Percentiles rank a stretch among this genome's conserved stretches.
These are phyloP conservation scores for Neofusicoccum kwambonambiense DNA, from an alignment of 2,329 filamentous ascomycete species.

Conservation along the genomic window DNA sequence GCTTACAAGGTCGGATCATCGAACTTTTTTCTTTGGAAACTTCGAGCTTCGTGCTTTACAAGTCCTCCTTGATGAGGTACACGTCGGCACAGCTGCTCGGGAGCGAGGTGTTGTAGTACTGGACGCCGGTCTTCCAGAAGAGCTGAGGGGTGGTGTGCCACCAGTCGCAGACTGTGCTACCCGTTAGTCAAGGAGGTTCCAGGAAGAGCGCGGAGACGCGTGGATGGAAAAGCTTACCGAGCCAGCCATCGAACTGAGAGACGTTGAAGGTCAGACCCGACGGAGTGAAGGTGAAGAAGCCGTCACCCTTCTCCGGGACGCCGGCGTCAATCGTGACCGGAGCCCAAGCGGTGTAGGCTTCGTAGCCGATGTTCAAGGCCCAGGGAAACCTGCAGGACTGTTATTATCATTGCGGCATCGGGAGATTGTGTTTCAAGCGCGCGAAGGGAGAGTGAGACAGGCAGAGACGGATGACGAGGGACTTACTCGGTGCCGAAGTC, in stretches of 20 bases:
- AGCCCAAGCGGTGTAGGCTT: conserved; percentile 18
- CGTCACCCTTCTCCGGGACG: conserved; percentile 1
- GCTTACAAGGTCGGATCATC: background rate
- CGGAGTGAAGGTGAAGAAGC: conserved; percentile 10
- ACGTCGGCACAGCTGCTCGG: conserved; percentile 19
- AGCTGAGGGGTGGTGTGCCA: conserved; percentile 19
- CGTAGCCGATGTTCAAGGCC: conserved; percentile 7
- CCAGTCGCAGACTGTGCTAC: conserved; percentile 19
- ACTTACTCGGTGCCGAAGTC: conserved; percentile 18
- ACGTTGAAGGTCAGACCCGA: conserved; percentile 9
- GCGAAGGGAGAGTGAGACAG: background rate
- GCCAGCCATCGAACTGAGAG: conserved; percentile 19
- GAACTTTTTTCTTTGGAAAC: background rate
- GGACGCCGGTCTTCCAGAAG: conserved; percentile 14
- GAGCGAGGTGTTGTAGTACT: conserved; percentile 1
- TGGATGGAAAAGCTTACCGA: conserved; percentile 15
- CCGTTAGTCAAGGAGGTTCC: background rate
- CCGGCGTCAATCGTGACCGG: conserved; percentile 18
- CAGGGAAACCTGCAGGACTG: conserved; percentile 11
- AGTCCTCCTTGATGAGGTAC: conserved; percentile 15
- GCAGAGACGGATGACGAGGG: too few species aligned
- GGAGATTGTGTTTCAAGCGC: background rate
- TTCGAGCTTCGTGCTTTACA: background rate
- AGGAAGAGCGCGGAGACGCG: background rate
- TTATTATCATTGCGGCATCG: background rate